phyloP scores from a whole-genome alignment of 176 grass and related monocot species.

The Typha latifolia region DNA sequence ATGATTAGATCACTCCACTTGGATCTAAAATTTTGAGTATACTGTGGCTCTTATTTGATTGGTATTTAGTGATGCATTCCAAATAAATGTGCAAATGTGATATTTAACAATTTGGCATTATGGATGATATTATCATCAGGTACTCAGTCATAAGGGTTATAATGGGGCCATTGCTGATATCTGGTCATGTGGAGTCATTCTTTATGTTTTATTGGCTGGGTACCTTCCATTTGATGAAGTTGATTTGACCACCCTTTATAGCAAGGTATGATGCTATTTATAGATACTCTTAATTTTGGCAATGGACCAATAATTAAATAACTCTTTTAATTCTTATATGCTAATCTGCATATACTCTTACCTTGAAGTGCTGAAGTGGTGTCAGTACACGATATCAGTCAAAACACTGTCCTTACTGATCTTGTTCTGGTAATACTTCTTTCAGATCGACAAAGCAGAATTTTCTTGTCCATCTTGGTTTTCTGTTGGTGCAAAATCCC shows the following conservation, averaged over 20 bases:
- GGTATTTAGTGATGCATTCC: neutral
- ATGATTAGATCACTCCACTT: neutral
- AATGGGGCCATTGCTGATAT: conserved; percentile 93
- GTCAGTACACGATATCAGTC: neutral
- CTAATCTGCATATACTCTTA: too few relatives aligned
- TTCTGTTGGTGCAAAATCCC: conserved; percentile 60
- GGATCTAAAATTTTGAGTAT: too few relatives aligned
- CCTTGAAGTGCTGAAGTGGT: neutral
- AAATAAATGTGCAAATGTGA: neutral
- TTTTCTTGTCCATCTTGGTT: conserved; percentile 85
- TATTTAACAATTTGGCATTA: conserved; percentile 5
- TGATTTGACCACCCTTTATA: conserved; percentile 94
- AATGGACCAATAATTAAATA: neutral
- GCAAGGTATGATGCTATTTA: conserved; percentile 50
- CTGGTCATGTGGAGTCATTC: conserved; percentile 96
- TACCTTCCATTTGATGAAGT: conserved; percentile 99
- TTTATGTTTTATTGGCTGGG: conserved; percentile 90
- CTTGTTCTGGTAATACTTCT: conserved; percentile 6
- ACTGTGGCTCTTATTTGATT: neutral
- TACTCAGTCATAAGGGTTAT: conserved; percentile 94
- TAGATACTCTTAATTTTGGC: neutral
- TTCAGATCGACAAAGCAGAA: conserved; percentile 71
- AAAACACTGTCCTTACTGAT: neutral
- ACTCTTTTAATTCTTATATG: neutral
- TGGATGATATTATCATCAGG: conserved; percentile 38